These are phyloP conservation scores for Ajuga reptans DNA, from an alignment of 305 asterid species.

Conservation along the genomic window DNA sequence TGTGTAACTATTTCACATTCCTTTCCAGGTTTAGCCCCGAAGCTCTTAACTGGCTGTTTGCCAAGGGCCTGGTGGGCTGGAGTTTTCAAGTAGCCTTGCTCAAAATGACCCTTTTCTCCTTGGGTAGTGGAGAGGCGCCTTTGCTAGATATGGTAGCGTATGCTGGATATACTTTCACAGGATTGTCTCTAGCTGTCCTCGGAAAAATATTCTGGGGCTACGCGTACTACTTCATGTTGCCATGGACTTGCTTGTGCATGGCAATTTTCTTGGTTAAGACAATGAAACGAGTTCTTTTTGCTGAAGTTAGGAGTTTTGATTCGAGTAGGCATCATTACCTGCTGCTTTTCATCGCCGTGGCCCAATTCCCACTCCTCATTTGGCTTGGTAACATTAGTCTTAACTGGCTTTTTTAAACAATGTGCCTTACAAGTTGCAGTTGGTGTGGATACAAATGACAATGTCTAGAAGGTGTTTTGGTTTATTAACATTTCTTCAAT, in stretches of 20 bases:
- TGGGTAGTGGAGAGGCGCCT: conserved; percentile 67
- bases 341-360: conserved; percentile 51
- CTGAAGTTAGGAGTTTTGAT: conserved; percentile 47
- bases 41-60: conserved; percentile 57
- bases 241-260: conserved; percentile 66
- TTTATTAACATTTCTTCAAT: not conserved
- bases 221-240: conserved; percentile 50
- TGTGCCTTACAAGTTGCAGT: not conserved
- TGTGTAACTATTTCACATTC: not conserved
- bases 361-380: conserved; percentile 50
- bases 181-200: conserved; percentile 47
- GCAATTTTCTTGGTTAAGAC: conserved; percentile 66
- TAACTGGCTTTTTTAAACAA: conserved; percentile 42
- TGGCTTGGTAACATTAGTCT: conserved; percentile 57
- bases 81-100: conserved; percentile 45
- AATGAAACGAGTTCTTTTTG: conserved; percentile 59
- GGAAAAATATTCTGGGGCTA: conserved; percentile 45
- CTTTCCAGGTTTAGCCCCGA: conserved; percentile 49
- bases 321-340: conserved; percentile 58
- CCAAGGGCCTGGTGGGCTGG: conserved; percentile 59
- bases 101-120: conserved; percentile 43
- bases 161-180: conserved; percentile 54
- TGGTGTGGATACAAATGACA: not conserved
- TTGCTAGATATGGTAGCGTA: conserved; percentile 59
- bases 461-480: not conserved